These are phyloP conservation scores for Gardenia jasminoides DNA, from an alignment of 257 asterid genomes.

Conservation along the genomic window DNA sequence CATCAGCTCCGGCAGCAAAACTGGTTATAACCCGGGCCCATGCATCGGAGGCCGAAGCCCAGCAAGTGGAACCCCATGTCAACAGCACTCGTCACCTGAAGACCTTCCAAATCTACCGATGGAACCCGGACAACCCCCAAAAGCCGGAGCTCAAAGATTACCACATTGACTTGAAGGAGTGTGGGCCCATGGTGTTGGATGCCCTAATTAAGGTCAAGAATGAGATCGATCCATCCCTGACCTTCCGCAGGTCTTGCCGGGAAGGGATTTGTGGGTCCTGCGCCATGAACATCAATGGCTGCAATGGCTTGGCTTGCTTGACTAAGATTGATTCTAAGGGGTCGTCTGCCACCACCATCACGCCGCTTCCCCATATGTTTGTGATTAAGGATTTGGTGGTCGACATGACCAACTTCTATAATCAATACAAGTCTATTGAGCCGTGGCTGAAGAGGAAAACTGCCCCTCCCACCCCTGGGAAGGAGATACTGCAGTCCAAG, in stretches of 20 bases:
- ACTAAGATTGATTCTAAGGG: conserved; percentile 60
- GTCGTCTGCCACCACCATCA: conserved; percentile 43
- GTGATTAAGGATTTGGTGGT: conserved; percentile 96
- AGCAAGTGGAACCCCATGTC: conserved; percentile 39
- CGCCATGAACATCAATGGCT: conserved; percentile 92
- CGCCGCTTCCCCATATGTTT: conserved; percentile 95
- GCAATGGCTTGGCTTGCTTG: conserved; percentile 83
- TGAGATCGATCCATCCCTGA: conserved; percentile 82
- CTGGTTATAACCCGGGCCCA: conserved; percentile 39
- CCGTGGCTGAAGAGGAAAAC: conserved; percentile 94
- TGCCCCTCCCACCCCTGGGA: conserved; percentile 55
- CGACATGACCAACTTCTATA: conserved; percentile 90
- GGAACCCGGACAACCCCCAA: conserved; percentile 76
- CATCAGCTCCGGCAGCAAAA: conserved; percentile 47
- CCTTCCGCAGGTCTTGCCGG: conserved; percentile 92
- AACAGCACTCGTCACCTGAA: conserved; percentile 35
- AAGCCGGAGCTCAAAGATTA: conserved; percentile 71
- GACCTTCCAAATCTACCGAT: conserved; percentile 93
- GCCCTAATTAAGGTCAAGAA: conserved; percentile 88
- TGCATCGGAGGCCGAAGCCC: conserved; percentile 64
- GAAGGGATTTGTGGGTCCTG: conserved; percentile 99
- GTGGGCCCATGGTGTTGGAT: conserved; percentile 93
- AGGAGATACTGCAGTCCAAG: conserved; percentile 82
- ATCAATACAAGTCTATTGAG: conserved; percentile 93
- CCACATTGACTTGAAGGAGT: conserved; percentile 74